Conservation (phyloP, 768 basidiomycete genomes). For the Lentinula lateritia region DNA sequence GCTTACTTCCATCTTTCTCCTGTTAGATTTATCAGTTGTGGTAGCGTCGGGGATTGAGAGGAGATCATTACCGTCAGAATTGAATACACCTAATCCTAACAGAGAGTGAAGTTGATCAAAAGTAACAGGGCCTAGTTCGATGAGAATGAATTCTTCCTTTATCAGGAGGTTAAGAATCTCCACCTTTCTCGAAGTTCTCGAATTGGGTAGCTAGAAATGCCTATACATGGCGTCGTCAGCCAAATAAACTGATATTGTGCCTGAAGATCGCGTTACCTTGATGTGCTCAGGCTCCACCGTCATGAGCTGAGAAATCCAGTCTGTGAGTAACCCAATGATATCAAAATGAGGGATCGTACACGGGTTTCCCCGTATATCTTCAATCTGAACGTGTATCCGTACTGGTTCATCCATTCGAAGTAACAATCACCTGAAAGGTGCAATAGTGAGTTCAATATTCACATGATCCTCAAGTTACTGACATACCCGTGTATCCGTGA, state of each 20-base stretch:
- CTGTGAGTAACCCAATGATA: neutral
- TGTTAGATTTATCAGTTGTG: constrained; percentile 11
- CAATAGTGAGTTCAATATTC: neutral
- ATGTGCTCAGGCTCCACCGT: constrained; percentile 19
- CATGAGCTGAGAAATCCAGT: constrained; percentile 6
- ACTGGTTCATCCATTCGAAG: constrained; percentile 2
- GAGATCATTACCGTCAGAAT: constrained; percentile 11
- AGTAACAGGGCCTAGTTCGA: constrained; percentile 12
- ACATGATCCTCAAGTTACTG: neutral
- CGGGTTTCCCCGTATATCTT: neutral
- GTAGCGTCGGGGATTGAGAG: neutral
- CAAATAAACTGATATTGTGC: neutral
- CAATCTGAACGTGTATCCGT: neutral
- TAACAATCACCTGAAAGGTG: neutral
- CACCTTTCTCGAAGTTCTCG: constrained; percentile 28
- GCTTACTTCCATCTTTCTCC: constrained; percentile 55
- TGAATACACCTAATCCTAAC: constrained; percentile 57
- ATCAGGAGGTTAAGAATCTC: neutral
- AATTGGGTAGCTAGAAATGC: constrained; percentile 34
- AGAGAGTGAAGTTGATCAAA: constrained; percentile 20
- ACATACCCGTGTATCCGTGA: constrained; percentile 1
- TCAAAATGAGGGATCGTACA: neutral
- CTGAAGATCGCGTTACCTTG: constrained; percentile 12
- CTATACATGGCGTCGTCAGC: neutral
- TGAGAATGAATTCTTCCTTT: neutral